phyloP scores from a whole-genome alignment of 2,329 filamentous ascomycete species.

The Emergomyces pasteurianus region DNA sequence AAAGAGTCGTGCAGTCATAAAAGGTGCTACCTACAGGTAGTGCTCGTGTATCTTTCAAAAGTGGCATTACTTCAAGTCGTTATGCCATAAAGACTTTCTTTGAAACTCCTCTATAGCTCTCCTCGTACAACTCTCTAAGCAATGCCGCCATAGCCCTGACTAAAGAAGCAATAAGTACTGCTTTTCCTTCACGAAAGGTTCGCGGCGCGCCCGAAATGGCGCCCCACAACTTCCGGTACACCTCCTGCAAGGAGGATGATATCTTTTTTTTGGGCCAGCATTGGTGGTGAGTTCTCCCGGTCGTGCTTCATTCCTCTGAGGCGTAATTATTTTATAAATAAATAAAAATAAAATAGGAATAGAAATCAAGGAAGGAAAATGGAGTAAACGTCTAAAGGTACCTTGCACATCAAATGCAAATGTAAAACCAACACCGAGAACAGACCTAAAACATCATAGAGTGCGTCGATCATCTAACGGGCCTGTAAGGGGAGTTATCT shows the following conservation, averaged over 20 bases:
- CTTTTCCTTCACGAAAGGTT: not conserved
- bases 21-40: not conserved
- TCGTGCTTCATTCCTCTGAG: not conserved
- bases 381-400: not conserved
- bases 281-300: not conserved
- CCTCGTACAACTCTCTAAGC: not conserved
- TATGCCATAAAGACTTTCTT: not conserved
- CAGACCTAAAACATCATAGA: not conserved
- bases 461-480: not conserved
- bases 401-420: not conserved
- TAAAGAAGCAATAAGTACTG: not conserved
- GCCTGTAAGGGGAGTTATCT: conserved; percentile 25
- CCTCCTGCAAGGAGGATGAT: too few species aligned
- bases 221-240: not conserved
- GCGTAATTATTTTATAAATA: not conserved
- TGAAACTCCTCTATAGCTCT: not conserved
- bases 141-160: not conserved
- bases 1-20: not conserved
- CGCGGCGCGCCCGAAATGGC: not conserved
- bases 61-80: not conserved
- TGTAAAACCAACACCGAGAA: not conserved
- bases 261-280: too few species aligned
- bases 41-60: not conserved
- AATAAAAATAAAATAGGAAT: not conserved
- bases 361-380: not conserved